phyloP scores from a whole-genome alignment of 345 rosid species.

The Melaleuca alternifolia region DNA sequence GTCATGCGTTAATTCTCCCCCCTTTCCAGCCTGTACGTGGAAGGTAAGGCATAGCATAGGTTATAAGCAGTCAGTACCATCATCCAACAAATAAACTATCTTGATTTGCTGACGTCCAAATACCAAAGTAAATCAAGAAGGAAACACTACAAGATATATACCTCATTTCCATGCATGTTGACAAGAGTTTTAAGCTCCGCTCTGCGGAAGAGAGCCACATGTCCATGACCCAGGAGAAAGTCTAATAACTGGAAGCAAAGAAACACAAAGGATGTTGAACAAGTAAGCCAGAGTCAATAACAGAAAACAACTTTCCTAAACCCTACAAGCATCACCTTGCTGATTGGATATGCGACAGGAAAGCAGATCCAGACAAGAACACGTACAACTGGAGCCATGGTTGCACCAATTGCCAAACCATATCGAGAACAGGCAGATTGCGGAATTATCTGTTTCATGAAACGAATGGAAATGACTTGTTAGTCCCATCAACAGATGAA shows the following conservation, averaged over 20 bases:
- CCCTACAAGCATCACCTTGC: conserved; percentile 52
- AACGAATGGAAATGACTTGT: not conserved
- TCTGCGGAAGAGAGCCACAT: conserved; percentile 89
- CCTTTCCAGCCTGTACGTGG: conserved; percentile 81
- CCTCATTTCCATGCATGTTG: conserved; percentile 91
- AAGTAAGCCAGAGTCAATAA: not conserved
- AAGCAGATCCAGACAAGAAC: conserved; percentile 84
- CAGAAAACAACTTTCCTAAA: not conserved
- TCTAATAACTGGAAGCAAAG: conserved; percentile 51
- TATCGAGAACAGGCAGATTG: conserved; percentile 87
- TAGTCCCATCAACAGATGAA: not conserved
- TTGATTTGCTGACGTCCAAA: not conserved
- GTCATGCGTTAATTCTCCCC: conserved; percentile 95
- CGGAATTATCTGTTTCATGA: conserved; percentile 67
- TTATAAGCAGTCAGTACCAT: not conserved
- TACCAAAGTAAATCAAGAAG: not conserved
- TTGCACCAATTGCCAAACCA: conserved; percentile 94
- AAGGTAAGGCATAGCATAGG: not conserved
- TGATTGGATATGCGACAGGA: conserved; percentile 92
- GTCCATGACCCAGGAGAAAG: conserved; percentile 76
- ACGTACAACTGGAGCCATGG: conserved; percentile 76
- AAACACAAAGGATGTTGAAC: not conserved
- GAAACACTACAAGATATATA: conserved; percentile 9
- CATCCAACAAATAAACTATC: not conserved
- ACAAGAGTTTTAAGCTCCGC: conserved; percentile 99